phyloP scores from a whole-genome alignment of 2,329 filamentous ascomycete genomes.

The Graphilbum fragrans region DNA sequence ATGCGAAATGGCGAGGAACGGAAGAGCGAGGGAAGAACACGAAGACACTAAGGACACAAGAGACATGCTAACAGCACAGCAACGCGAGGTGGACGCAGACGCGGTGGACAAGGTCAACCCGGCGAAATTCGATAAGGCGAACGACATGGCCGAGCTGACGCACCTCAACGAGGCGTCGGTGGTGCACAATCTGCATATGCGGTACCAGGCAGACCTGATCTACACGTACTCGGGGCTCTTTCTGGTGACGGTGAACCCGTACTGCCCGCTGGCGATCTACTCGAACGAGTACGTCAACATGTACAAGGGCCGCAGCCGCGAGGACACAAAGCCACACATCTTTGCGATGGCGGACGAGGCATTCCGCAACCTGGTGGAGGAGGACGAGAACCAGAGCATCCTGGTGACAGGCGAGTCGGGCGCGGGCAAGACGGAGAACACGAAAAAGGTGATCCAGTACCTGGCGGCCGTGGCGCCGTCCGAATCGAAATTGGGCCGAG shows the following conservation, averaged over 20 bases:
- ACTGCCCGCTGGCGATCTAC: slow-evolving; percentile 90
- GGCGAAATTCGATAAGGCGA: slow-evolving; percentile 97
- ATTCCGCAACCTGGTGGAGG: slow-evolving; percentile 89
- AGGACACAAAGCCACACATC: slow-evolving; percentile 94
- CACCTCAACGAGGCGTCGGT: slow-evolving; percentile 97
- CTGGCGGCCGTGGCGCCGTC: slow-evolving; percentile 85
- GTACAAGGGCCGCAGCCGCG: slow-evolving; percentile 83
- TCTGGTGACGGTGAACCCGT: slow-evolving; percentile 93
- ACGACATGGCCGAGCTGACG: slow-evolving; percentile 97
- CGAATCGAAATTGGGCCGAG: slow-evolving; percentile 41
- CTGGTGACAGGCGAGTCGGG: slow-evolving; percentile 96
- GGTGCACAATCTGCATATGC: slow-evolving; percentile 88
- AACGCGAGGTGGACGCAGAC: slow-evolving; percentile 76
- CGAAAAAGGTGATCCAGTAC: slow-evolving; percentile 98
- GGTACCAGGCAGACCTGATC: slow-evolving; percentile 92
- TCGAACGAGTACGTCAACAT: slow-evolving; percentile 95
- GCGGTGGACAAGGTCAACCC: slow-evolving; percentile 98
- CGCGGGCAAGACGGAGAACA: slow-evolving; percentile 97
- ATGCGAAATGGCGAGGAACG: too few species aligned
- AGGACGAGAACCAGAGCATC: slow-evolving; percentile 94
- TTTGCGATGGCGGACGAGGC: slow-evolving; percentile 96
- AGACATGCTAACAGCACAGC: slow-evolving; percentile 33
- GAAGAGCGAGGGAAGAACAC: background rate
- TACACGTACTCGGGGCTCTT: slow-evolving; percentile 98
- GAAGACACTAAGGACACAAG: background rate